These are phyloP conservation scores for Fusarium pseudonygamai DNA, from an alignment of 2,329 filamentous ascomycete species.

Conservation along the genomic window DNA sequence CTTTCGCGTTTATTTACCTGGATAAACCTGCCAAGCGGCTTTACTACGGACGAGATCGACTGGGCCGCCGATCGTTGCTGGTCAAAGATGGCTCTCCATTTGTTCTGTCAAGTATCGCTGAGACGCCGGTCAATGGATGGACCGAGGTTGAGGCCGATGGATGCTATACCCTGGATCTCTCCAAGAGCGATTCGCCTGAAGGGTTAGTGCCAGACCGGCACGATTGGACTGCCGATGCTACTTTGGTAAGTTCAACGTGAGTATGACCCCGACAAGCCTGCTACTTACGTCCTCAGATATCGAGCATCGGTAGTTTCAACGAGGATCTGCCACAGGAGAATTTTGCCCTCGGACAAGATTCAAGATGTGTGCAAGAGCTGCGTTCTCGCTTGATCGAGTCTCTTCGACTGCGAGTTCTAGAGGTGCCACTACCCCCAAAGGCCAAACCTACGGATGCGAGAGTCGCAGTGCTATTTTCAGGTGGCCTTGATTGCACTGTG, in stretches of 20 bases:
- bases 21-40: slow-evolving; percentile 70
- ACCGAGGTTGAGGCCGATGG: slow-evolving; percentile 86
- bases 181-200: slow-evolving; percentile 2
- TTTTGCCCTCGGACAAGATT: slow-evolving; percentile 41
- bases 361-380: slow-evolving; percentile 63
- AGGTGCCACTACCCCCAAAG: slow-evolving; percentile 68
- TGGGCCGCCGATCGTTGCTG: slow-evolving; percentile 87
- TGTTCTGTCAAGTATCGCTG: slow-evolving; percentile 76
- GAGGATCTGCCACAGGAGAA: slow-evolving; percentile 51
- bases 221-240: slow-evolving; percentile 47
- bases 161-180: slow-evolving; percentile 74
- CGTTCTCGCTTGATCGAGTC: slow-evolving; percentile 67
- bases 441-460: slow-evolving; percentile 54
- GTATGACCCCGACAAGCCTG: slow-evolving; percentile 41
- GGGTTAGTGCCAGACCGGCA: slow-evolving; percentile 37
- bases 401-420: slow-evolving; percentile 69
- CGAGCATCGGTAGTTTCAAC: slow-evolving; percentile 65
- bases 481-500: slow-evolving; percentile 91
- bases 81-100: slow-evolving; percentile 61
- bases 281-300: slow-evolving; percentile 61
- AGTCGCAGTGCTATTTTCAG: slow-evolving; percentile 89
- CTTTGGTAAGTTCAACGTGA: slow-evolving; percentile 55
- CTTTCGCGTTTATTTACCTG: slow-evolving; percentile 89
- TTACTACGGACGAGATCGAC: slow-evolving; percentile 86
- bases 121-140: slow-evolving; percentile 65